A percentile compares a stretch with the other conserved stretches of the same genome.
Evolutionary conservation across 1,139 yeast genomes (phyloP).

Genomic region (Scheffersomyces quercinus): DNA sequence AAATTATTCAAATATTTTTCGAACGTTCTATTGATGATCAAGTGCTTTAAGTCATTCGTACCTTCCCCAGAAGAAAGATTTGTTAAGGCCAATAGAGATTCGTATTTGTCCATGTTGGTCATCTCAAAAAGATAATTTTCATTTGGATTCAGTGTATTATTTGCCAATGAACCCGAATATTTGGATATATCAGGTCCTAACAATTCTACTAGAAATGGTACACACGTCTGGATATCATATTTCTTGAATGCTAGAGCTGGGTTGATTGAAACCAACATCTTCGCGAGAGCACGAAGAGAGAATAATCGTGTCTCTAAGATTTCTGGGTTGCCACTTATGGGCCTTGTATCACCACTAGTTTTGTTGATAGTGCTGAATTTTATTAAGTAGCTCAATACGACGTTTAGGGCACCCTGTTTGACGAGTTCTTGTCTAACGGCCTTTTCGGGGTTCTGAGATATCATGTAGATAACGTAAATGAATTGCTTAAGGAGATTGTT

Average conservation of each 20-base stretch:
- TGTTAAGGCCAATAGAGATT: conserved; percentile 48
- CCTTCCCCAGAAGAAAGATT: conserved; percentile 38
- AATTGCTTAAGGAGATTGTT: conserved; percentile 17
- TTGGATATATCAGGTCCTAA: conserved; percentile 34
- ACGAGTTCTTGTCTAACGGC: conserved; percentile 37
- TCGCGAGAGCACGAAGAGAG: conserved; percentile 41
- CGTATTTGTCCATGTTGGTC: conserved; percentile 41
- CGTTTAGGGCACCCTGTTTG: conserved; percentile 46
- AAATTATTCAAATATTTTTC: conserved; percentile 35
- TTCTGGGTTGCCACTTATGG: conserved; percentile 12
- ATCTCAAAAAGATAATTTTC: conserved; percentile 26
- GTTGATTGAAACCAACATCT: conserved; percentile 44
- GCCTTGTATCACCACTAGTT: conserved; percentile 19
- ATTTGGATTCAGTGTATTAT: conserved; percentile 2
- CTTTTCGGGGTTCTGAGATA: conserved; percentile 27
- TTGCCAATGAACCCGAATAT: conserved; percentile 15
- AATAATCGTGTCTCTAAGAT: conserved; percentile 23
- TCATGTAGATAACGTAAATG: conserved; percentile 24
- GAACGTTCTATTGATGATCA: conserved; percentile 35
- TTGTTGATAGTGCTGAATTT: conserved; percentile 27
- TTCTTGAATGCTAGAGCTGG: conserved; percentile 41
- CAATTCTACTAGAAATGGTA: conserved; percentile 52
- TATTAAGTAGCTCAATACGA: conserved; percentile 39
- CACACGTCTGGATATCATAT: conserved; percentile 38
- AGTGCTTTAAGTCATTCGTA: conserved; percentile 27